Evolutionary conservation across 371 early-diverging fungal species (phyloP).

Genomic region (Dentiscutata heterogama): DNA sequence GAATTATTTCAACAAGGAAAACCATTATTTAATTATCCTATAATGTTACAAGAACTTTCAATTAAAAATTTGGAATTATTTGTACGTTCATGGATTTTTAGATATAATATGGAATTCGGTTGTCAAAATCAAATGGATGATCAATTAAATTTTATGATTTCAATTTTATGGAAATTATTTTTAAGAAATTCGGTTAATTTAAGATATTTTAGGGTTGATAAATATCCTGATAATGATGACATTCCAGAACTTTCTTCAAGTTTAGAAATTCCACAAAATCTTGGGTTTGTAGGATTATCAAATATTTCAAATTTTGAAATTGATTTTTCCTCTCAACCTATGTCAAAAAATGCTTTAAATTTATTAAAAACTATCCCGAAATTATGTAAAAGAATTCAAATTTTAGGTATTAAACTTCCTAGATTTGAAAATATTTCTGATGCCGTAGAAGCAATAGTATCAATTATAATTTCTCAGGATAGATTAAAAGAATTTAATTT

Average conservation of each 20-base stretch:
- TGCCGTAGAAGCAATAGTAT: background rate
- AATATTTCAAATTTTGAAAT: slow-evolving; percentile 1
- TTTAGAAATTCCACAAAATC: background rate
- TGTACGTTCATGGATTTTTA: background rate
- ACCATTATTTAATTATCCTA: slow-evolving; percentile 22
- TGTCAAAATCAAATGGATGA: background rate
- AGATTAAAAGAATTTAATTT: slow-evolving; percentile 14
- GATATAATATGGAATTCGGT: background rate
- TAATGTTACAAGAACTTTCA: background rate
- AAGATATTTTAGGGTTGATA: background rate
- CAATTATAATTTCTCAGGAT: background rate
- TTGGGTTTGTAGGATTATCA: background rate
- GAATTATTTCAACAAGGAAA: background rate
- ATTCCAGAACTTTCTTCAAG: background rate
- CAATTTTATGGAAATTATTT: slow-evolving; percentile 2
- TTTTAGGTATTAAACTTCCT: background rate
- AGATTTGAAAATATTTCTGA: background rate
- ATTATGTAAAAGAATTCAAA: slow-evolving; percentile 2
- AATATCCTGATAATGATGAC: background rate
- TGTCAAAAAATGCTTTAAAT: background rate
- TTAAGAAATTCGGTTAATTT: background rate
- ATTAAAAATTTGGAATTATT: background rate
- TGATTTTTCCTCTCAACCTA: background rate
- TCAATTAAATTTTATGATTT: slow-evolving; percentile 2
- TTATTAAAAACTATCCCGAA: background rate